phyloP scores from a whole-genome alignment of 83 land plant genomes.

The Larix sibirica region DNA sequence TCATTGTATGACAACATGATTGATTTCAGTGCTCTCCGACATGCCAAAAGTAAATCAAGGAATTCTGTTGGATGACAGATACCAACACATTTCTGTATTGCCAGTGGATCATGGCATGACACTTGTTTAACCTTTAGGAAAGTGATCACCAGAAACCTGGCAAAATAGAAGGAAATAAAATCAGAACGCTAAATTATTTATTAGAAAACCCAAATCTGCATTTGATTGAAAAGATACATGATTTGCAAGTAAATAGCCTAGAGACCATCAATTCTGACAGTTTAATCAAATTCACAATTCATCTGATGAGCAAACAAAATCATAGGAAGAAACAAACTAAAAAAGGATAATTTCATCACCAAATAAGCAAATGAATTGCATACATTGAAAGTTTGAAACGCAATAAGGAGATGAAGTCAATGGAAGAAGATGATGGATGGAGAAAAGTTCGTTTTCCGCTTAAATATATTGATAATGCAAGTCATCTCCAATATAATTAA shows the following conservation, averaged over 20 bases:
- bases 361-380: not conserved
- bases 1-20: conserved; percentile 27
- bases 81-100: not conserved
- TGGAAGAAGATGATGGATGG: not conserved
- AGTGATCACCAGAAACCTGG: conserved; percentile 11
- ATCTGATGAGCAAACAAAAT: not conserved
- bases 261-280: not conserved
- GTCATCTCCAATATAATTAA: too few species aligned
- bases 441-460: not conserved
- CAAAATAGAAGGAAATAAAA: not conserved
- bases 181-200: not conserved
- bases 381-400: not conserved
- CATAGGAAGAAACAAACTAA: not conserved
- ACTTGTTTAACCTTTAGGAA: not conserved
- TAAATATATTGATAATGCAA: too few species aligned
- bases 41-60: conserved; percentile 36
- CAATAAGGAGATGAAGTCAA: not conserved
- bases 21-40: conserved; percentile 55
- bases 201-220: not conserved
- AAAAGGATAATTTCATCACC: not conserved
- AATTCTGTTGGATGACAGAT: conserved; percentile 16
- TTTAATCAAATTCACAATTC: not conserved
- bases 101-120: not conserved
- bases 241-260: not conserved
- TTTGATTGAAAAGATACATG: not conserved